phyloP scores from a whole-genome alignment of 108 stramenopile genomes.

The Pseudonitzschia multiseries region DNA sequence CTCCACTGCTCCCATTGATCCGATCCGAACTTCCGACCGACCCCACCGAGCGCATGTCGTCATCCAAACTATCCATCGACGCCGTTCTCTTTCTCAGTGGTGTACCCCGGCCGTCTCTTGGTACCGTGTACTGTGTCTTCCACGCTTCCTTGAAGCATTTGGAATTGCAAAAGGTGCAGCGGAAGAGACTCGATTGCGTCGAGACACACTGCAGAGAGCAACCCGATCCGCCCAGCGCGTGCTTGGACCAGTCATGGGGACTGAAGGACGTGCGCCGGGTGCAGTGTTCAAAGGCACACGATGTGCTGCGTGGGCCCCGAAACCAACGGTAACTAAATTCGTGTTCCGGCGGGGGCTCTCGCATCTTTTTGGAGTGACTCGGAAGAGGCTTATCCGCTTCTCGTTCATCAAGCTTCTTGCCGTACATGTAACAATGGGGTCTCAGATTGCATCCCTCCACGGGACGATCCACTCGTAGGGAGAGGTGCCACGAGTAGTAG shows the following conservation, averaged over 20 bases:
- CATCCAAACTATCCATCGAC: slow-evolving; percentile 33
- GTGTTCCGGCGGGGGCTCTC: slow-evolving; percentile 80
- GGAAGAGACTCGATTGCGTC: slow-evolving; percentile 74
- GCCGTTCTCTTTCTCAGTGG: slow-evolving; percentile 33
- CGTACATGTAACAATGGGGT: slow-evolving; percentile 92
- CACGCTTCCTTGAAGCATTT: slow-evolving; percentile 85
- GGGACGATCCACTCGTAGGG: slow-evolving; percentile 85
- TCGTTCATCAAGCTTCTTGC: slow-evolving; percentile 86
- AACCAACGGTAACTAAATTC: slow-evolving; percentile 89
- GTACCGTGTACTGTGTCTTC: slow-evolving; percentile 87
- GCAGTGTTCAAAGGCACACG: slow-evolving; percentile 82
- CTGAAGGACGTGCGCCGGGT: slow-evolving; percentile 83
- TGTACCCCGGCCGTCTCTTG: slow-evolving; percentile 41
- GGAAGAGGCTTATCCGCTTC: slow-evolving; percentile 60
- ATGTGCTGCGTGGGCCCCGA: slow-evolving; percentile 68
- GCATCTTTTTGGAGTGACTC: slow-evolving; percentile 74
- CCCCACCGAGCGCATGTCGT: slow-evolving; percentile 39
- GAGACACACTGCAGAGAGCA: slow-evolving; percentile 83
- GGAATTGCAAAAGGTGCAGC: slow-evolving; percentile 86
- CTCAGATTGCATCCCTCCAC: slow-evolving; percentile 85
- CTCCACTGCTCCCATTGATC: slow-evolving; percentile 16
- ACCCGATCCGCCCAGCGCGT: slow-evolving; percentile 78
- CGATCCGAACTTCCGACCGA: slow-evolving; percentile 32
- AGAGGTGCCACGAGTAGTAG: slow-evolving; percentile 84
- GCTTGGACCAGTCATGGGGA: slow-evolving; percentile 88